Base-by-base conservation (phyloP, 345 rosid genomes). In the Streptanthus diversifolius region DNA sequence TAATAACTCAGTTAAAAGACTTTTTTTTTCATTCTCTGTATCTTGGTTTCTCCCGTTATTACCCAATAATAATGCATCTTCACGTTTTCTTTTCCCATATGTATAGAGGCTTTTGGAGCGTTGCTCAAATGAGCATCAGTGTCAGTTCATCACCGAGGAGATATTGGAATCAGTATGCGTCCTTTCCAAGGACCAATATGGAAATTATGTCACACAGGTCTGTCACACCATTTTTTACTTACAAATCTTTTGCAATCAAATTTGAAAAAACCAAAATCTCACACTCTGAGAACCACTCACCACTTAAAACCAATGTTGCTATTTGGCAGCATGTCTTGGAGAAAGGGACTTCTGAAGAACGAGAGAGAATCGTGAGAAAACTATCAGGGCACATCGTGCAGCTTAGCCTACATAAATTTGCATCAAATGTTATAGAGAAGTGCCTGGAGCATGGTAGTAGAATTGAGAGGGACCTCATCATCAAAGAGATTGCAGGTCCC, bases 121-220 rank as follows among this genome's bases (percentile, higher is more conserved):
- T 76, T 86, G 93, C 79, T 74, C 84, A 10, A 77, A 77, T 51
- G 85, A 83, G 57, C 75, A 68, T 43, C 87, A 82, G 35, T 82
- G 85, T 53, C 80, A 72, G 53, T 86, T 82, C 79, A 83, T 88
- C 48, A 82, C 82, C 43, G 84, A 86, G 66, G 93, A 88, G 70
- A 84, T 88, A 57, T 72, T 88, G 77, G 93, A 83, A 37, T 83
- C 88, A 60, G 87, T 80, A 60, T 71, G 76, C 33, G 39, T 57
- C 68, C 90, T 88, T 82, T 87, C 93, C 51, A 86, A 83, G 70
- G 88, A 88, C 73, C 93, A 88, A 62, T 88, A 88, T 83, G 93
- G 93, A 35, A 88, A 88, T 66, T 88, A 88, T 74, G 93, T 86
- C 41, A 86, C 87, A 19, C 90, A 88, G 90, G 93, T 86, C 21